These are phyloP conservation scores for Tetrahymena thermophila DNA, from an alignment of 73 alveolate genomes.

Conservation along the genomic window DNA sequence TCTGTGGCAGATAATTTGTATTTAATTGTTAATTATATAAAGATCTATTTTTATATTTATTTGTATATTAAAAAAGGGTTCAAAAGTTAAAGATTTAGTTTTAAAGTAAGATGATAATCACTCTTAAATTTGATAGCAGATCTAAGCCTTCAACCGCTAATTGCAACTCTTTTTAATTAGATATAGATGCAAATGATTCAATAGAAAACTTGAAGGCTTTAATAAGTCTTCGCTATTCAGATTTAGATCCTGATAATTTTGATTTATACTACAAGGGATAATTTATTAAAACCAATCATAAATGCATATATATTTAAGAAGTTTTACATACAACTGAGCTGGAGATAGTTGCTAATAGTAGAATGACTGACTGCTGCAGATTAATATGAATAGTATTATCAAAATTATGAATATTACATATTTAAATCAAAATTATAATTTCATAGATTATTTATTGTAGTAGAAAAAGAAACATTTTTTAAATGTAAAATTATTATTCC, in stretches of 20 bases:
- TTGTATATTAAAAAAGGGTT: not conserved
- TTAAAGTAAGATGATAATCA: not conserved
- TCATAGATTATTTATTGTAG: no score
- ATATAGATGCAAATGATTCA: not conserved
- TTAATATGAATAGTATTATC: not conserved
- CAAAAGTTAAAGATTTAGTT: not conserved
- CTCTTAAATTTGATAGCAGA: not conserved
- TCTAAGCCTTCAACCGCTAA: not conserved
- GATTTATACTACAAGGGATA: not conserved
- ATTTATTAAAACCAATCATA: not conserved
- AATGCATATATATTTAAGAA: not conserved
- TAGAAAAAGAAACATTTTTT: no score
- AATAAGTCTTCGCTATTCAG: not conserved
- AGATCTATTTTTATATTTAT: not conserved
- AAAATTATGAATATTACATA: no score
- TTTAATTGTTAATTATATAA: no score
- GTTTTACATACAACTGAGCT: not conserved
- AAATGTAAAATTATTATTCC: no score
- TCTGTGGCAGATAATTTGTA: not conserved
- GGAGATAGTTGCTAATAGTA: not conserved
- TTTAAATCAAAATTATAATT: no score
- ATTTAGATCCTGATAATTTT: not conserved
- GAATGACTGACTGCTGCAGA: not conserved
- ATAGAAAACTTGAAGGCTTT: not conserved
- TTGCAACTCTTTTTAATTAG: not conserved